Evolutionary conservation across 306 rosid genomes (phyloP), one percentile per base, ranked within the genome.

Genomic region (Trichosanthes truncata): DNA sequence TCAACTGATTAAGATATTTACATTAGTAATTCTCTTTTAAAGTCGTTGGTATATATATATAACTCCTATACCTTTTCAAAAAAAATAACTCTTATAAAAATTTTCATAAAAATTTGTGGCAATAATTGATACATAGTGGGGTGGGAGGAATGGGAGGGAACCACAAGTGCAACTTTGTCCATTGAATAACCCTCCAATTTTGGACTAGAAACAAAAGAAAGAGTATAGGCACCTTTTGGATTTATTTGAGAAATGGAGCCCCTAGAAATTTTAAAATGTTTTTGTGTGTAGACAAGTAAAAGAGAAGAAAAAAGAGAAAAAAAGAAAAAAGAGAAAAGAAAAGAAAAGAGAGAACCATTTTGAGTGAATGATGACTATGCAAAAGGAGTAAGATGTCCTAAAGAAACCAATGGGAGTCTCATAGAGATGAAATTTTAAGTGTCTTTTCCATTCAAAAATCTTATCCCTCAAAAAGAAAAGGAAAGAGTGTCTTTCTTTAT

Each of bases 291-390:
- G 52, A 38, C 46, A 69, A 69, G 9, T 31, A 33, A 62, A 15
- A 31, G 12, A 13, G 29, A 12, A 11, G 4, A 10, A 59, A 25
- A 12, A 0, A 5, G 4, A 29, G 5, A 6, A 12, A 18, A 45
- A 2, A 9, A 0, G 21, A 3, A 21, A 2, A 8, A 56, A 9
- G 0, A 1, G 18, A 3, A 6, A 6, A 10, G 18, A 6, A 20
- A 18, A 53, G 9, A 18, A 18, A 18, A 6, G 8, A 71, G 20
- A 45, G 38, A 43, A 6, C 23, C 56, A 12, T 21, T 13, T 45
- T 71, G 21, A 72, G 77, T 72, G 77, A 72, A 26, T 46, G 77
- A 46, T 72, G 77, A 46, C 23, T 72, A 26, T 72, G 38, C 23
- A 72, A 72, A 69, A 69, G 55, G 55, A 46, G 76, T 69, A 41